Conservation (phyloP, 768 basidiomycete genomes). For the Rhodotorula babjevae region DNA sequence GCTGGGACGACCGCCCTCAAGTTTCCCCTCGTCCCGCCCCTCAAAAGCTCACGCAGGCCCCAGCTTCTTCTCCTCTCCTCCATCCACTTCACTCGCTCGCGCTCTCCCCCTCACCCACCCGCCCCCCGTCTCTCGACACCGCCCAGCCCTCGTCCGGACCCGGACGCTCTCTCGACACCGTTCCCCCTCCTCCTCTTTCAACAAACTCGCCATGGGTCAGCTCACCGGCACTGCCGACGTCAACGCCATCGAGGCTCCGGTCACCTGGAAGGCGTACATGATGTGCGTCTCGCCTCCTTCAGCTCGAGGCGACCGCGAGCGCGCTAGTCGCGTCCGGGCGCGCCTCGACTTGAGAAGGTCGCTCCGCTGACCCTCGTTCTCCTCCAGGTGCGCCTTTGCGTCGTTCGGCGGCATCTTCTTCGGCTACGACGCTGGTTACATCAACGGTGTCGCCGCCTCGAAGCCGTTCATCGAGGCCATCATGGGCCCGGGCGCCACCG, state of each 20-base stretch:
- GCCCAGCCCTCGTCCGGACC: no score
- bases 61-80: slow-evolving; percentile 60
- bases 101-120: slow-evolving; percentile 15
- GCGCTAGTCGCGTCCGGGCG: not conserved
- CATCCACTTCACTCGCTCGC: no score
- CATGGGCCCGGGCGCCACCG: slow-evolving; percentile 35
- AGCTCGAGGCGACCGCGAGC: not conserved
- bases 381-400: slow-evolving; percentile 43
- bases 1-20: no score
- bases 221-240: slow-evolving; percentile 31
- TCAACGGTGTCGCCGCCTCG: slow-evolving; percentile 71
- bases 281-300: slow-evolving; percentile 1
- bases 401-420: slow-evolving; percentile 44
- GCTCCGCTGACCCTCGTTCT: slow-evolving; percentile 18
- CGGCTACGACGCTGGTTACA: slow-evolving; percentile 66
- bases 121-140: not conserved
- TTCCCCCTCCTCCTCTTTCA: not conserved
- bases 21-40: no score
- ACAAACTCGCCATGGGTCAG: not conserved
- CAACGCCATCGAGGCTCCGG: slow-evolving; percentile 48
- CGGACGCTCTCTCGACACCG: not conserved
- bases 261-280: slow-evolving; percentile 47
- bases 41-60: not conserved
- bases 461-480: slow-evolving; percentile 44
- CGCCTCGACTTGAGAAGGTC: not conserved